These are phyloP conservation scores for Acidomyces sp. DNA, from an alignment of 495 filamentous ascomycete genomes.

Conservation along the genomic window DNA sequence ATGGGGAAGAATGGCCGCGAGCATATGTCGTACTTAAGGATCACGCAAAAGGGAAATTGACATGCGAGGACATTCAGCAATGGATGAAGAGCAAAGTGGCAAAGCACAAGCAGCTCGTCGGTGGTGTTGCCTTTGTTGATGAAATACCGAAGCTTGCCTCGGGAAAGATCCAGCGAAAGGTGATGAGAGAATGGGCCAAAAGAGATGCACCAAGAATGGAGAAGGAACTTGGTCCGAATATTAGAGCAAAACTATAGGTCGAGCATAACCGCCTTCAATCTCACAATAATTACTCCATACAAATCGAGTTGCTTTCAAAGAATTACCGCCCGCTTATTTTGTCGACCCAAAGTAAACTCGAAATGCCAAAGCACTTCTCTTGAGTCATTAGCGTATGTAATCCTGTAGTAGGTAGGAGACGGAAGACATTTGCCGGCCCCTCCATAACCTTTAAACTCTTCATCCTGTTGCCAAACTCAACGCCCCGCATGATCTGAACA, in stretches of 20 bases:
- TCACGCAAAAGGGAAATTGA: slow-evolving; percentile 22
- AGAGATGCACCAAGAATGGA: slow-evolving; percentile 22
- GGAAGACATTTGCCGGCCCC: too few species aligned
- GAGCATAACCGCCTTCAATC: neutral
- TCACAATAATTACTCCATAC: neutral
- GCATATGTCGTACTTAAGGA: slow-evolving; percentile 27
- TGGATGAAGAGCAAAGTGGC: slow-evolving; percentile 26
- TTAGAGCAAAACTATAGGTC: slow-evolving; percentile 13
- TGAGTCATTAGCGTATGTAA: too few species aligned
- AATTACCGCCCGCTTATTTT: too few species aligned
- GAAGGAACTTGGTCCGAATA: slow-evolving; percentile 5
- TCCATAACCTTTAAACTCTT: neutral
- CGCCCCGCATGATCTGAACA: neutral
- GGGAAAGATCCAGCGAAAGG: slow-evolving; percentile 27
- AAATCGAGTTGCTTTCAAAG: neutral
- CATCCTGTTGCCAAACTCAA: neutral
- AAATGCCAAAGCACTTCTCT: too few species aligned
- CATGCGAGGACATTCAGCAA: slow-evolving; percentile 21
- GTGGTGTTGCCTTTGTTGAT: slow-evolving; percentile 27
- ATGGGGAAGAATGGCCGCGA: slow-evolving; percentile 26
- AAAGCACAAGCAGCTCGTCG: slow-evolving; percentile 28
- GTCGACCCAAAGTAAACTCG: too few species aligned
- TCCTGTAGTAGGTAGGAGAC: too few species aligned
- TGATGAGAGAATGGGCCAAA: slow-evolving; percentile 29
- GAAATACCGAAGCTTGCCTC: slow-evolving; percentile 27